Evolutionary conservation across 2,329 filamentous ascomycete species (phyloP).

Genomic region (Clarireedia monteithiana): DNA sequence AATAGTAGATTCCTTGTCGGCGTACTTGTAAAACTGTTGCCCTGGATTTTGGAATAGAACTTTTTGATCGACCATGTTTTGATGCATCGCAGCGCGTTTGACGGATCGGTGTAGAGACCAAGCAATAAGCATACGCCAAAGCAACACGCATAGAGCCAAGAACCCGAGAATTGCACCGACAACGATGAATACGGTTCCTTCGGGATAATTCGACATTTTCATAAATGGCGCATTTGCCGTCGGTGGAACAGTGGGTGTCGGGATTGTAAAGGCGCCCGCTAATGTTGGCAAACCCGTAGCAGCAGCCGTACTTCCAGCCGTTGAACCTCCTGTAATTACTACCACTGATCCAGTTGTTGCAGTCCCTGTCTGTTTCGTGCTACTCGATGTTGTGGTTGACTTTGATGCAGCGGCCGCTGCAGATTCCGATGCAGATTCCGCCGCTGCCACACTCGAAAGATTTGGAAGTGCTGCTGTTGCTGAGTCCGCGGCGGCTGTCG

Average conservation of each 20-base stretch:
- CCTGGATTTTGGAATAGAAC: constrained; percentile 47
- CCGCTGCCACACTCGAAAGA: constrained; percentile 16
- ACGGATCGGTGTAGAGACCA: constrained; percentile 91
- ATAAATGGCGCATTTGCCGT: constrained; percentile 84
- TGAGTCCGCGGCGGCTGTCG: constrained; percentile 9
- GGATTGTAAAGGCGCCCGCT: constrained; percentile 53
- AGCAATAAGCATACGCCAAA: constrained; percentile 82
- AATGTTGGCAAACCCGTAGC: constrained; percentile 41
- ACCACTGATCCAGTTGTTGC: constrained; percentile 13
- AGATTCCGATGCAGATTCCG: constrained; percentile 14
- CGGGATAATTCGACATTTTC: constrained; percentile 75
- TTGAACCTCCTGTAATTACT: constrained; percentile 5
- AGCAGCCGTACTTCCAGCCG: constrained; percentile 1
- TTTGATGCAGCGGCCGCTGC: constrained; percentile 14
- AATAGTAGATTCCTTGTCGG: constrained; percentile 39
- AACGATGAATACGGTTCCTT: constrained; percentile 93
- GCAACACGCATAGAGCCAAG: constrained; percentile 70
- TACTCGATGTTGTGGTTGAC: constrained; percentile 6
- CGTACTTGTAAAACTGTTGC: constrained; percentile 53
- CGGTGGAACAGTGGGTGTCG: constrained; percentile 70
- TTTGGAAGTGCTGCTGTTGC: constrained; percentile 13
- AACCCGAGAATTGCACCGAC: constrained; percentile 85
- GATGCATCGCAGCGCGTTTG: constrained; percentile 71
- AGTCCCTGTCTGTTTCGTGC: background rate
- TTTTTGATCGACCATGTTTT: constrained; percentile 64